These are phyloP conservation scores for Ogataea pini DNA, from an alignment of 805 yeast species.

Conservation along the genomic window DNA sequence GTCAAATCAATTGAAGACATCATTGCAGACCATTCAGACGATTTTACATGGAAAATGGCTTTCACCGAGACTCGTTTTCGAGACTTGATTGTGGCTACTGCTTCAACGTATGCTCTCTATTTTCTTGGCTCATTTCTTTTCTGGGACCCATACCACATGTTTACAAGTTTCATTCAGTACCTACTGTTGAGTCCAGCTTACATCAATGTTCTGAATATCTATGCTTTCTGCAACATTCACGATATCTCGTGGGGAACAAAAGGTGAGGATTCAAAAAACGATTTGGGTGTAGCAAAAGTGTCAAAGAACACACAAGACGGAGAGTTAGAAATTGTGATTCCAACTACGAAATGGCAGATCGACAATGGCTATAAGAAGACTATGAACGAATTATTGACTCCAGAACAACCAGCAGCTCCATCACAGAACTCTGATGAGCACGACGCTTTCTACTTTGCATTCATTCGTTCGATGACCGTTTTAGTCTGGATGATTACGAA, in stretches of 20 bases:
- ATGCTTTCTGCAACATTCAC: conserved; percentile 94
- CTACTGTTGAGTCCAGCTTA: conserved; percentile 83
- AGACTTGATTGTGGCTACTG: conserved; percentile 82
- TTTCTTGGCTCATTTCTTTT: conserved; percentile 75
- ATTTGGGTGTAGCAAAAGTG: conserved; percentile 78
- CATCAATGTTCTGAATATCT: conserved; percentile 86
- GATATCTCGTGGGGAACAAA: conserved; percentile 98
- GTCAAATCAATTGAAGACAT: conserved; percentile 55
- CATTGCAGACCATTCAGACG: conserved; percentile 36
- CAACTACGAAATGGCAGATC: conserved; percentile 74
- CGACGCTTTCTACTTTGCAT: conserved; percentile 84
- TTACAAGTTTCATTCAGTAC: conserved; percentile 85
- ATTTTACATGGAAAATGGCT: conserved; percentile 45
- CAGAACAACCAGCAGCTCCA: conserved; percentile 29
- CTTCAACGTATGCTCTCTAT: conserved; percentile 81
- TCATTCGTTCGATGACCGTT: conserved; percentile 85
- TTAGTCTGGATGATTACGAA: conserved; percentile 88
- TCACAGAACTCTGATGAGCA: conserved; percentile 41
- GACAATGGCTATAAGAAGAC: conserved; percentile 72
- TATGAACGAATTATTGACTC: conserved; percentile 54
- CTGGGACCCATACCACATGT: conserved; percentile 91
- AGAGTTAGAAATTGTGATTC: conserved; percentile 67
- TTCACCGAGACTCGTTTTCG: conserved; percentile 74
- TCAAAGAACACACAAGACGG: conserved; percentile 54
- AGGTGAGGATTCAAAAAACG: conserved; percentile 72